Conservation (phyloP, 148 eudicot genomes). For the Silene latifolia region DNA sequence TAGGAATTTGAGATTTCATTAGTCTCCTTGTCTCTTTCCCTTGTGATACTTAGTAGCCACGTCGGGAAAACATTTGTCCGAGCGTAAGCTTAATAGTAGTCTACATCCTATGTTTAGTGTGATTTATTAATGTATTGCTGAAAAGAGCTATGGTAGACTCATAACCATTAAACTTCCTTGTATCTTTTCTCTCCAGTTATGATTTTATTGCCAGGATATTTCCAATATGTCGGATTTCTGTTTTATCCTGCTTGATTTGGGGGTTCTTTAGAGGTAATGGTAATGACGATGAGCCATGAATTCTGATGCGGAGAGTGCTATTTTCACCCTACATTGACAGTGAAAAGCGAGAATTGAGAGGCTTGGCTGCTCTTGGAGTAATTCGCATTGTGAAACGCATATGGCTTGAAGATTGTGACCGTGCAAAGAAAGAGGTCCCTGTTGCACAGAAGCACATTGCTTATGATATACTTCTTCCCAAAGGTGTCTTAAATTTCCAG, state of each 20-base stretch:
- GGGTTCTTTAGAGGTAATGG: not conserved
- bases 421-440: slow-evolving; percentile 74
- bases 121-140: not conserved
- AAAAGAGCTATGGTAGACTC: not conserved
- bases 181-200: not conserved
- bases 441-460: slow-evolving; percentile 80
- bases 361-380: slow-evolving; percentile 83
- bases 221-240: not conserved
- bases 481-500: slow-evolving; percentile 43
- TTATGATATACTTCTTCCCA: slow-evolving; percentile 71
- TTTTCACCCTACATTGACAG: slow-evolving; percentile 33
- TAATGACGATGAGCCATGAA: not conserved
- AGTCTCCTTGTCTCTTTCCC: too few relatives aligned
- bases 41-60: not conserved
- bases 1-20: not conserved
- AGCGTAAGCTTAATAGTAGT: not conserved
- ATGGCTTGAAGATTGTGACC: slow-evolving; percentile 92
- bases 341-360: slow-evolving; percentile 76
- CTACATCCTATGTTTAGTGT: not conserved
- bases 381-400: slow-evolving; percentile 53
- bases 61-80: not conserved
- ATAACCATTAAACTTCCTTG: not conserved
- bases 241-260: not conserved
- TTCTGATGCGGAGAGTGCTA: not conserved
- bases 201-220: not conserved